phyloP scores from a whole-genome alignment of 179 eudicot species.

The Sideroxylon spinosum region DNA sequence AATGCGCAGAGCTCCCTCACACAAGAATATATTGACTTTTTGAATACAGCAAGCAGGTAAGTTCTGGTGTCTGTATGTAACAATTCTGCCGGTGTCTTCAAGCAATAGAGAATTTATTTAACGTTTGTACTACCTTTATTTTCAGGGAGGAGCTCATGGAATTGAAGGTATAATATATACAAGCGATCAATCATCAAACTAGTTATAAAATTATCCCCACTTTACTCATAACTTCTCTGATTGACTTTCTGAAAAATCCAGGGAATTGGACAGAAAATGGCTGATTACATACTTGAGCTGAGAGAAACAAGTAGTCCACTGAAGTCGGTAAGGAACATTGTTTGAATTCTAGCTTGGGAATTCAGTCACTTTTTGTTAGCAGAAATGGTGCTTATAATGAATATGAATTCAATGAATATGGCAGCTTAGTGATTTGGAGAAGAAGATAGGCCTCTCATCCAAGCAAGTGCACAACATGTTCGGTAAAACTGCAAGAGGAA shows the following conservation, averaged over 20 bases:
- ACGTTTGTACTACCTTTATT: background rate
- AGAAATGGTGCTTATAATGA: background rate
- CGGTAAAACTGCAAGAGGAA: constrained; percentile 57
- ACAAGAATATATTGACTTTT: constrained; percentile 72
- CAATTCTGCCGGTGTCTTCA: background rate
- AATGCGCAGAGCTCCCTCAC: constrained; percentile 51
- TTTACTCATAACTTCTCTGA: background rate
- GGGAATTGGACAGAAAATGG: constrained; percentile 87
- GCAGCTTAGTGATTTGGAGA: constrained; percentile 81
- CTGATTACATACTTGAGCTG: constrained; percentile 71
- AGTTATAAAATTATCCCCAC: background rate
- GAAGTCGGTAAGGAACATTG: constrained; percentile 52
- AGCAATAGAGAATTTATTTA: background rate
- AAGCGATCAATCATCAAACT: background rate
- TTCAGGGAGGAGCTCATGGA: constrained; percentile 76
- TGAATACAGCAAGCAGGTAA: constrained; percentile 78
- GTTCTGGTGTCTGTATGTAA: background rate
- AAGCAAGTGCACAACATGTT: constrained; percentile 83
- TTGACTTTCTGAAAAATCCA: constrained; percentile 20
- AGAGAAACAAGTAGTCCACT: constrained; percentile 70
- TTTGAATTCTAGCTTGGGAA: background rate
- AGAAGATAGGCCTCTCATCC: constrained; percentile 81
- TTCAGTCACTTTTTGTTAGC: constrained; percentile 1
- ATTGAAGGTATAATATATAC: constrained; percentile 49
- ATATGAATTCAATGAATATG: background rate